phyloP scores from a whole-genome alignment of 139 green algal species.

The Chlorella ohadii region DNA sequence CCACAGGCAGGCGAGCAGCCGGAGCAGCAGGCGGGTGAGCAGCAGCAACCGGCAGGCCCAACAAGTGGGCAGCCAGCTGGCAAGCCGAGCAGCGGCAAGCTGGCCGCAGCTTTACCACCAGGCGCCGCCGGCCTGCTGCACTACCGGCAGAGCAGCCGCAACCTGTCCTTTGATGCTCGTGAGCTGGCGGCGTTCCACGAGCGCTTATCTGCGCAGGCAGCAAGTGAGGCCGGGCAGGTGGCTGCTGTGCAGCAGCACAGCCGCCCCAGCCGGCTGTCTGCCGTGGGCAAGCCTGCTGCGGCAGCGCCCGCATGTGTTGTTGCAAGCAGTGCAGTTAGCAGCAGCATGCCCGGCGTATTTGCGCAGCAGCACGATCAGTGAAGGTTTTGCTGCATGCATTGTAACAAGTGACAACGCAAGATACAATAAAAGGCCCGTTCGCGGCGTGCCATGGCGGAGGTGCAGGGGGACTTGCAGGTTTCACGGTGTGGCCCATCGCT shows the following conservation, averaged over 20 bases:
- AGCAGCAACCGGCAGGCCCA: too few relatives aligned
- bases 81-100: neutral
- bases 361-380: too few relatives aligned
- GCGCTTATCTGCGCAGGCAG: neutral
- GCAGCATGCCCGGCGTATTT: too few relatives aligned
- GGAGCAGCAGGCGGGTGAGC: neutral
- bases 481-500: too few relatives aligned
- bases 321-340: neutral
- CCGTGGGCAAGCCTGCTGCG: neutral
- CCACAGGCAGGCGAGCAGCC: neutral
- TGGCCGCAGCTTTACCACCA: too few relatives aligned
- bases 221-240: neutral
- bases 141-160: conserved; percentile 32
- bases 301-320: neutral
- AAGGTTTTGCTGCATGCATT: too few relatives aligned
- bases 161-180: conserved; percentile 41
- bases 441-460: too few relatives aligned
- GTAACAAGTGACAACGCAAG: too few relatives aligned
- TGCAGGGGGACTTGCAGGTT: too few relatives aligned
- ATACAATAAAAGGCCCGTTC: too few relatives aligned
- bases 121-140: conserved; percentile 6
- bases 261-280: conserved; percentile 11
- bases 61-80: neutral
- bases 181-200: conserved; percentile 36
- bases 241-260: too few relatives aligned